Evolutionary conservation across 2,329 filamentous ascomycete genomes (phyloP).

Genomic region (Arthrinium phaeospermum): DNA sequence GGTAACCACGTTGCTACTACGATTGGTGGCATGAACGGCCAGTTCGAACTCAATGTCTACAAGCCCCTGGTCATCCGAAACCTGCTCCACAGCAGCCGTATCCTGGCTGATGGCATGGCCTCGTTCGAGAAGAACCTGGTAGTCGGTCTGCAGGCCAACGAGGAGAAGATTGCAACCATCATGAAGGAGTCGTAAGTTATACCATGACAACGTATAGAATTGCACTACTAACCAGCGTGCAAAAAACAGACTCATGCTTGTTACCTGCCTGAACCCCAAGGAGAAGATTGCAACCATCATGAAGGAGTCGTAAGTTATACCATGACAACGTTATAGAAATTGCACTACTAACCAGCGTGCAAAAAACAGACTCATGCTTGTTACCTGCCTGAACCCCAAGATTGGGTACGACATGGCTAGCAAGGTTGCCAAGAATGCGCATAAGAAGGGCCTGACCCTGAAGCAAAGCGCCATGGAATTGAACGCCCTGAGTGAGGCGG

Average conservation of each 20-base stretch:
- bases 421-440: constrained; percentile 97
- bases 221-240: constrained; percentile 16
- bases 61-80: constrained; percentile 97
- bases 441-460: constrained; percentile 95
- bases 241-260: constrained; percentile 82
- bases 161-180: constrained; percentile 86
- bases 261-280: constrained; percentile 96
- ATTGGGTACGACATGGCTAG: constrained; percentile 98
- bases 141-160: constrained; percentile 86
- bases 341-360: constrained; percentile 16
- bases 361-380: constrained; percentile 82
- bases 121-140: constrained; percentile 96
- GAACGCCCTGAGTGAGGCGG: constrained; percentile 82
- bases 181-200: constrained; percentile 86
- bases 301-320: constrained; percentile 80
- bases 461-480: constrained; percentile 95
- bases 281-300: constrained; percentile 87
- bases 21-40: constrained; percentile 94
- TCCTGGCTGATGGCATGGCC: constrained; percentile 90
- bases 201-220: neutral
- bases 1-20: constrained; percentile 94
- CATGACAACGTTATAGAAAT: neutral
- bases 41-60: constrained; percentile 99
- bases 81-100: constrained; percentile 87
- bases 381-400: constrained; percentile 96